phyloP scores from a whole-genome alignment of 2,329 filamentous ascomycete species.

The Aotearoamyces nothofagi region DNA sequence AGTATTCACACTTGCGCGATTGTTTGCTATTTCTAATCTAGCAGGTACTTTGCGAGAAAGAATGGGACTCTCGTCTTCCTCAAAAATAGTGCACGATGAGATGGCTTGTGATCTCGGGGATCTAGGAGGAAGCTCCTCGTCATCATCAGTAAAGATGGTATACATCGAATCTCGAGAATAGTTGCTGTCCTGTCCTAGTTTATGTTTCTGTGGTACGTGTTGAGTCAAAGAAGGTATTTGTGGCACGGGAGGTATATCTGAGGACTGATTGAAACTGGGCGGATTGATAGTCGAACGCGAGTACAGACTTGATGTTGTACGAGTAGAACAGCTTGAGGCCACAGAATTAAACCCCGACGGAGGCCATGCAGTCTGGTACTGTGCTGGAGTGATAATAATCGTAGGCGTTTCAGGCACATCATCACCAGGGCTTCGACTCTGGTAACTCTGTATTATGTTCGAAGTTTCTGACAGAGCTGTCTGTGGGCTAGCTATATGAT shows the following conservation, averaged over 20 bases:
- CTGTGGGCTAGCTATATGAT: slow-evolving; percentile 34
- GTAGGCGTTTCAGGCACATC: slow-evolving; percentile 25
- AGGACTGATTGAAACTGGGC: too few species aligned
- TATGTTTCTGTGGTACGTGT: too few species aligned
- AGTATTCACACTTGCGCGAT: slow-evolving; percentile 14
- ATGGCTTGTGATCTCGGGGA: too few species aligned
- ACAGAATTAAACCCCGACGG: slow-evolving; percentile 9
- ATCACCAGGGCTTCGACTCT: slow-evolving; percentile 8
- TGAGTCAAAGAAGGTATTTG: too few species aligned
- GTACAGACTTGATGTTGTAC: slow-evolving; percentile 28
- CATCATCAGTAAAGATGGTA: slow-evolving; percentile 15
- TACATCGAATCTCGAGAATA: slow-evolving; percentile 18
- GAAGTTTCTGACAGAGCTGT: slow-evolving; percentile 18
- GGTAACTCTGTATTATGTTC: slow-evolving; percentile 12
- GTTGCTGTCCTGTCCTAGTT: slow-evolving; percentile 15
- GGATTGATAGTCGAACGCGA: slow-evolving; percentile 37
- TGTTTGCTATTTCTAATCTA: slow-evolving; percentile 20
- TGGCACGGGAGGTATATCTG: too few species aligned
- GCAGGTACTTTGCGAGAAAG: slow-evolving; percentile 23
- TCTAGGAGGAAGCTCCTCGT: slow-evolving; percentile 3
- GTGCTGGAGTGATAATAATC: slow-evolving; percentile 36
- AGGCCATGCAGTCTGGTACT: slow-evolving; percentile 20
- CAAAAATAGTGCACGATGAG: slow-evolving; percentile 48
- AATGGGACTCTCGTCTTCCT: slow-evolving; percentile 44
- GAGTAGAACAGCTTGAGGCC: slow-evolving; percentile 5